Percentiles rank a stretch among this genome's conserved stretches.
These are phyloP conservation scores for Thraustochytrium striatum DNA, from an alignment of 352 stramenopile species.

Conservation along the genomic window DNA sequence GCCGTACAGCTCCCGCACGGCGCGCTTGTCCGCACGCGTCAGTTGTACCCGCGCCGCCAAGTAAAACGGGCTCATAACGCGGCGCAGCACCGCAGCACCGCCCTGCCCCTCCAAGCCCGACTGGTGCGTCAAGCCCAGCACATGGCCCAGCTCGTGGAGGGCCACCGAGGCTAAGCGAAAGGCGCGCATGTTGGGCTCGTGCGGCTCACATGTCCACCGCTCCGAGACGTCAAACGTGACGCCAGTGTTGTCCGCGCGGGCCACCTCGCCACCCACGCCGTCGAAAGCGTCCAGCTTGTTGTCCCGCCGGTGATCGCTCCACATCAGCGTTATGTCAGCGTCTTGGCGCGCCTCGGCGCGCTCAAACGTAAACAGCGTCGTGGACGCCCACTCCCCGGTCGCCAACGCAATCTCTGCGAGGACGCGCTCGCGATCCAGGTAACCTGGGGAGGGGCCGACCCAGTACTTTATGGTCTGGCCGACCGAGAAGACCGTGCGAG, in stretches of 20 bases:
- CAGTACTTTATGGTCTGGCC: background rate
- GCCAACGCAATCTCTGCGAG: background rate
- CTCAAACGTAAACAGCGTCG: background rate
- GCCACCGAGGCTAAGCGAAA: constrained; percentile 4
- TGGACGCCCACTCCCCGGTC: background rate
- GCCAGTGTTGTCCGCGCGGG: background rate
- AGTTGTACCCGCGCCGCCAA: background rate
- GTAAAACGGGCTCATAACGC: constrained; percentile 45
- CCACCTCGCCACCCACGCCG: constrained; percentile 11
- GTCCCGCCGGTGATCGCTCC: background rate
- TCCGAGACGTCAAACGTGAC: constrained; percentile 25
- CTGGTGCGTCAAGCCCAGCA: constrained; percentile 26
- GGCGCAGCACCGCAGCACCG: too few species aligned
- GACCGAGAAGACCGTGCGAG: background rate
- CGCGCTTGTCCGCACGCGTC: background rate
- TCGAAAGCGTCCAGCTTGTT: constrained; percentile 4
- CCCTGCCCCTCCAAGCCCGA: too few species aligned
- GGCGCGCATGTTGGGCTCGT: background rate
- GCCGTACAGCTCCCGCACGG: background rate
- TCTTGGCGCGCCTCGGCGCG: background rate
- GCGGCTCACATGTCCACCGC: background rate
- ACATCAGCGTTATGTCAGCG: background rate
- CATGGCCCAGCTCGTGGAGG: constrained; percentile 46
- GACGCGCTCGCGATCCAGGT: background rate
- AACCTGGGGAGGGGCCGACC: background rate